Conservation (phyloP, 164 flowering plant species). For the Litsea cubeba region DNA sequence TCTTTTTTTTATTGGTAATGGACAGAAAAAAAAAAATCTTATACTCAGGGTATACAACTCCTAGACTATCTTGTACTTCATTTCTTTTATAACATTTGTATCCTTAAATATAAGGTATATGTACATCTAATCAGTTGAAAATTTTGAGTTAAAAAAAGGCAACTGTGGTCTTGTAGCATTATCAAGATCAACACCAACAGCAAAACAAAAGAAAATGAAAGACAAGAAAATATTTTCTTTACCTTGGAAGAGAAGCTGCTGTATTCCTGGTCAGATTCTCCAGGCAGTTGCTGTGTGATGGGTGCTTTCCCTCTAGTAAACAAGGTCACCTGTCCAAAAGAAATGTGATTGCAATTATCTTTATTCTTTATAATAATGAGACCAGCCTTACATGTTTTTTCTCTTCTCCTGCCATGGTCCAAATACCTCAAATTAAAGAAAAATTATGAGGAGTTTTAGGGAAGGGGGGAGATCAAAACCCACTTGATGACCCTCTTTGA, state of each 20-base stretch:
- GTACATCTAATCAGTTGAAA: too few species aligned
- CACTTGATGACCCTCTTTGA: constrained; percentile 93
- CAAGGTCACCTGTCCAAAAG: constrained; percentile 57
- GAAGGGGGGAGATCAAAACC: not conserved
- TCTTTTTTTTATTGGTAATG: too few species aligned
- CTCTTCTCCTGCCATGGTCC: not conserved
- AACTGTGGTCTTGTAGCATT: too few species aligned
- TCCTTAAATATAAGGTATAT: too few species aligned
- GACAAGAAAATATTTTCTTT: not conserved
- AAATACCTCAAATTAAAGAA: not conserved
- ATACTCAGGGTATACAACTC: too few species aligned
- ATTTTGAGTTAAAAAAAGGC: too few species aligned
- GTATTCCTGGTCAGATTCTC: constrained; percentile 71
- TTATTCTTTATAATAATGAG: not conserved
- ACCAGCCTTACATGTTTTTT: not conserved
- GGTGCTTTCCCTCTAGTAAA: constrained; percentile 97
- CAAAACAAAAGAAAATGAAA: not conserved
- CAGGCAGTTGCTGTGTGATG: constrained; percentile 81
- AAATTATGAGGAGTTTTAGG: too few species aligned
- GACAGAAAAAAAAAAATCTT: too few species aligned
- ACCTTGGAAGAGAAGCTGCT: constrained; percentile 79
- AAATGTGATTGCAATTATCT: not conserved
- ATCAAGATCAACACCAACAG: not conserved
- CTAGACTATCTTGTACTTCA: too few species aligned
- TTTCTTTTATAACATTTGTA: too few species aligned